Conservation (phyloP, 306 rosid species). For the Acacia crassicarpa region DNA sequence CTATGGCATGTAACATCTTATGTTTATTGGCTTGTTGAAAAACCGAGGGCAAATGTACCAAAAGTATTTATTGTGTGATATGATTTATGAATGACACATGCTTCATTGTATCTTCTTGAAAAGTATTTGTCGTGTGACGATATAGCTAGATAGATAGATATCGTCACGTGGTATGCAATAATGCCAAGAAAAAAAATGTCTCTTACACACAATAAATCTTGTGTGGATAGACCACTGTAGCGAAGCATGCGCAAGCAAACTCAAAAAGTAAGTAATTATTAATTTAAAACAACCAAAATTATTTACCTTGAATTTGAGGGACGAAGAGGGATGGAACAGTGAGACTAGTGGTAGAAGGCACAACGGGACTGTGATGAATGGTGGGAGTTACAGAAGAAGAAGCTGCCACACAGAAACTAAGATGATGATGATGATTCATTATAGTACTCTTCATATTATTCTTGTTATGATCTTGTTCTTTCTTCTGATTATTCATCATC, state of each 20-base stretch:
- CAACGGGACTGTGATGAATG: constrained; percentile 1
- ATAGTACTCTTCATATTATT: constrained; percentile 26
- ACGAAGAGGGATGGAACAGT: constrained; percentile 50
- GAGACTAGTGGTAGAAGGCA: constrained; percentile 38
- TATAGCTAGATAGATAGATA: not conserved
- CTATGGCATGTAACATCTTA: not conserved
- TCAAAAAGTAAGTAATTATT: not conserved
- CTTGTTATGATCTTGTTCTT: constrained; percentile 33
- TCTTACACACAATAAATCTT: not conserved
- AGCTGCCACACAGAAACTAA: constrained; percentile 36
- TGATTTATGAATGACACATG: not conserved
- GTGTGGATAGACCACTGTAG: not conserved
- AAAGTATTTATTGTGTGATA: not conserved
- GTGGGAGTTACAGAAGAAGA: constrained; percentile 14
- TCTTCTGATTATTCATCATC: constrained; percentile 60
- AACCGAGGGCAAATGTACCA: not conserved
- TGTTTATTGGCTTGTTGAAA: not conserved
- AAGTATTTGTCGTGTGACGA: not conserved
- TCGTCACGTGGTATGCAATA: not conserved
- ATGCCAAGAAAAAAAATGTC: not conserved
- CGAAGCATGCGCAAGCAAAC: constrained; percentile 17
- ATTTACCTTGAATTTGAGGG: constrained; percentile 63
- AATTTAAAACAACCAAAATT: not conserved
- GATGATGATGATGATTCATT: constrained; percentile 32
- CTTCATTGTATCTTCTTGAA: not conserved